These are phyloP conservation scores for Beta macrorhiza DNA, from an alignment of 179 eudicot species.

Conservation along the genomic window DNA sequence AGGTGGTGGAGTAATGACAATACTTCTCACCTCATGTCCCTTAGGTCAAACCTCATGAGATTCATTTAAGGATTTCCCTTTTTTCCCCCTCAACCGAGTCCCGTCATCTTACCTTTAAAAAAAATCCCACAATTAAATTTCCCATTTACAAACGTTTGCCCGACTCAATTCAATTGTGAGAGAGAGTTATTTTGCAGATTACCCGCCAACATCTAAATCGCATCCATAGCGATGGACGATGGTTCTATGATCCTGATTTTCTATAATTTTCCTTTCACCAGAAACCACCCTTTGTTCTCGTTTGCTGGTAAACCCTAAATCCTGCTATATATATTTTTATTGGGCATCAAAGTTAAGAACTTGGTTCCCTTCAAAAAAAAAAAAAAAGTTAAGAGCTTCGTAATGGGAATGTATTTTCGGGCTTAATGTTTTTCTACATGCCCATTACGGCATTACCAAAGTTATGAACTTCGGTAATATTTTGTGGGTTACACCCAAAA, in stretches of 20 bases:
- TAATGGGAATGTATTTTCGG: not conserved
- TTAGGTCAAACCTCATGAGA: too few relatives aligned
- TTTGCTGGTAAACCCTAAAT: conserved; percentile 23
- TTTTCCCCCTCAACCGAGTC: too few relatives aligned
- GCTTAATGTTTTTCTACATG: not conserved
- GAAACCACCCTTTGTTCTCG: not conserved
- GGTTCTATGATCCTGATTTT: not conserved
- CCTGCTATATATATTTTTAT: not conserved
- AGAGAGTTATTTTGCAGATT: not conserved
- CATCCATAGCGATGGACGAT: not conserved
- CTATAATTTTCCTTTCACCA: not conserved
- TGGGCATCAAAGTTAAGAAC: conserved; percentile 11
- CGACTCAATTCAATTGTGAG: too few relatives aligned
- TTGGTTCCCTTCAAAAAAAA: not conserved
- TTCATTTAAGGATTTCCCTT: too few relatives aligned
- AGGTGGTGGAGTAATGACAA: too few relatives aligned
- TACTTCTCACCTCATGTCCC: too few relatives aligned
- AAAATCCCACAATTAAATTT: too few relatives aligned
- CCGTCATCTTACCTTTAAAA: too few relatives aligned
- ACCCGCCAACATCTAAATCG: conserved; percentile 13
- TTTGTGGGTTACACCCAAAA: conserved; percentile 14
- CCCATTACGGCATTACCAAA: too few relatives aligned
- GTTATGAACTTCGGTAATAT: too few relatives aligned
- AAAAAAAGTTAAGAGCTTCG: too few relatives aligned
- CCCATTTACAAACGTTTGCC: too few relatives aligned